Evolutionary conservation across 768 basidiomycete species (phyloP), one percentile per base, ranked within the genome.

Genomic region (Hericium alpestre): DNA sequence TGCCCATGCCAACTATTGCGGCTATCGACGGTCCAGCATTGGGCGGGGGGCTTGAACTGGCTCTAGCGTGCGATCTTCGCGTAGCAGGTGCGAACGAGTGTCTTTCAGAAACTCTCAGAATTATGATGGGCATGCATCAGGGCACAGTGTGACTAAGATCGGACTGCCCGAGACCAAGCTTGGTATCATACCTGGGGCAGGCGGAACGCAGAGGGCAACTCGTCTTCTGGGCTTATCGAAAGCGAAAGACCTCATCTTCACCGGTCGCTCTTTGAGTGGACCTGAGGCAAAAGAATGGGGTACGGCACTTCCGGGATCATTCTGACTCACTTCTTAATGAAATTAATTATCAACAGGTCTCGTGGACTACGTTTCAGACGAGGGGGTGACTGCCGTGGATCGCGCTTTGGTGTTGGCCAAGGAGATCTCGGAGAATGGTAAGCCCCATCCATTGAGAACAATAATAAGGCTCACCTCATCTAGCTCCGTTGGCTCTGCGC

Each of bases 11-110:
- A 3, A 94, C 91, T 15, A 88, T 96, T 56, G 88, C 88, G 38
- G 91, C 93, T 4, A 88, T 97, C 43, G 93, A 96, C 66, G 93
- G 93, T 0, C 90, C 90, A 18, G 93, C 93, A 9, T 76, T 97
- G 0, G 93, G 93, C 10, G 93, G 93, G n/a, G 93, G 93, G 1
- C 76, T 93, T 27, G 93, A 97, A 69, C 70, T 96, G 57, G 79
- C 86, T 57, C 76, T 97, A 54, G 87, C 90, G 2, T 95, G 92
- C 71, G 93, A 97, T 74, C 70, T 97, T 65, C 81, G 93, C 38
- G 84, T 95, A 25, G 93, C 87, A 58, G 90, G 93, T 92, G 70
- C 57, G 76, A 7, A 4, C 22, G 32, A 32, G 32, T 9, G 32
- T 32, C 6, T 7, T 23, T 32, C 32, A 32, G 32, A 32, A 32